Evolutionary conservation across 1,139 yeast genomes (phyloP), one percentile per base, ranked within the genome.

Genomic region (Scheffersomyces segobiensis): DNA sequence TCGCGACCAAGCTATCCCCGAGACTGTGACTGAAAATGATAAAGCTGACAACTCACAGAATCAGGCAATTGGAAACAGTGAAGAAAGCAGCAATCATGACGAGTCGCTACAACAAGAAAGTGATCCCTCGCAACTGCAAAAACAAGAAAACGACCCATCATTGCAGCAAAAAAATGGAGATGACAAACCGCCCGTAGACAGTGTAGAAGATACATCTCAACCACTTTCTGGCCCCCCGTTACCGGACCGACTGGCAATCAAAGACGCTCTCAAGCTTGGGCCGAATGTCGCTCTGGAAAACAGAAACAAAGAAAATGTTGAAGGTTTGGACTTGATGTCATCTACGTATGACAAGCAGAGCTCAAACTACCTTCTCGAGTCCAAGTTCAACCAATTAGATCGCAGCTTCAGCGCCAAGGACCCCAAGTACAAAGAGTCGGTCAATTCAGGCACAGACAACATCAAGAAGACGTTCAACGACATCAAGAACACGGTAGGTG

Each of bases 381-480:
- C 80, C 46, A 77, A 77, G 53, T 74, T 74, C 60, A 69, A 69
- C 56, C 73, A 72, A 52, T 64, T 78, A 51, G 67, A 72, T 55
- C 62, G 69, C 53, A 69, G 67, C 51, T 79, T 76, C 60, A 66
- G 70, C 24, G 63, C 68, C 49, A 79, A 77, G 59, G 76, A 71
- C 59, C 65, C 67, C 19, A 70, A 71, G 46, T 67, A 70, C 32
- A 74, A 81, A 65, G 86, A 83, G 57, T 85, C 84, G 50, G 80
- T 88, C 55, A 76, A 79, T 55, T 77, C 84, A 2, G 93, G 96
- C 18, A 82, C 87, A 20, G 80, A 79, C 57, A 84, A 84, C 60
- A 79, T 91, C 57, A 88, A 85, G 68, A 82, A 83, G 59, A 85
- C 89, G 5, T 89, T 88, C 70, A 84, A 86, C 61, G 79, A 83